These are phyloP conservation scores for Mycocentrospora acerina DNA, from an alignment of 2,329 filamentous ascomycete species.

Conservation along the genomic window DNA sequence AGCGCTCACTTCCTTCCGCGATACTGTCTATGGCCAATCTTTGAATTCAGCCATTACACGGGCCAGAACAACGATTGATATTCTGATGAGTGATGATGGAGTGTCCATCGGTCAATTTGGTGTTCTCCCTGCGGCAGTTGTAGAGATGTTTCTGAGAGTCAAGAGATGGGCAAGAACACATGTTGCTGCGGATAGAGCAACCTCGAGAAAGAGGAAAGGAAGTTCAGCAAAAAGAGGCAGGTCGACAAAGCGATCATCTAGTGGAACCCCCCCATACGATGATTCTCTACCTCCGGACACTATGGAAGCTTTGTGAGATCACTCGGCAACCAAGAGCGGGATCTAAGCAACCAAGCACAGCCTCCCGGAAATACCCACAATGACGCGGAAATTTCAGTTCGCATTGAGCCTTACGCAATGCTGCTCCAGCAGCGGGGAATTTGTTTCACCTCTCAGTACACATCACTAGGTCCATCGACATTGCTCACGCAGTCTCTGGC, in stretches of 20 bases:
- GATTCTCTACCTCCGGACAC: constrained; percentile 36
- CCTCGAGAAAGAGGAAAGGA: constrained; percentile 22
- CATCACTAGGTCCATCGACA: no score
- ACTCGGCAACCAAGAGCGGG: no score
- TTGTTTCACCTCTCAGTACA: no score
- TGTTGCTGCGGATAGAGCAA: constrained; percentile 49
- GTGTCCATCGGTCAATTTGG: constrained; percentile 51
- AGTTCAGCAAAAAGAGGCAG: constrained; percentile 3
- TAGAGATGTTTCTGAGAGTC: constrained; percentile 66
- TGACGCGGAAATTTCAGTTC: no score
- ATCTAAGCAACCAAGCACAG: no score
- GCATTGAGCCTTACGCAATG: no score
- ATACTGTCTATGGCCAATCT: constrained; percentile 82
- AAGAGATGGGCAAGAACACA: constrained; percentile 75
- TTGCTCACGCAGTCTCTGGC: no score
- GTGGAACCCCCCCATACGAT: constrained; percentile 8
- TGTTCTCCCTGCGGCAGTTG: constrained; percentile 50
- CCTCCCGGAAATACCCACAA: no score
- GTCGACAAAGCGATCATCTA: constrained; percentile 13
- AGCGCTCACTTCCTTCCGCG: constrained; percentile 72
- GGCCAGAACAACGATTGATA: constrained; percentile 63
- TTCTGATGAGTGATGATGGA: constrained; percentile 62
- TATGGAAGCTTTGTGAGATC: constrained; percentile 24
- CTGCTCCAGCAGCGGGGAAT: no score
- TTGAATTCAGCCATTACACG: constrained; percentile 71